Conservation (phyloP, 2,329 filamentous ascomycete species). For the Penicillium hesseltinei region DNA sequence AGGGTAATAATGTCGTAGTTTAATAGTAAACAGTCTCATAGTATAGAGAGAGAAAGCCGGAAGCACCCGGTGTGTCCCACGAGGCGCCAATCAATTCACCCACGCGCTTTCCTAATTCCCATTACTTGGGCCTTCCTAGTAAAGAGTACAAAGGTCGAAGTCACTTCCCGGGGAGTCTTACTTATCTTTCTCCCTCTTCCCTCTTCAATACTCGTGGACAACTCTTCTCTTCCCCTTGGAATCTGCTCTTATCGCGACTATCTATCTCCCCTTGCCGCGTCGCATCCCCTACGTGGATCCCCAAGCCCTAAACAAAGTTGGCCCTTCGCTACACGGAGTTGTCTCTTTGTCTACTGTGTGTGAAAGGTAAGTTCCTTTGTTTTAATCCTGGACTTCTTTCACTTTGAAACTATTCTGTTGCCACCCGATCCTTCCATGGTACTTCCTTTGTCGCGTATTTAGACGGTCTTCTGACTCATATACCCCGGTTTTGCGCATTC, state of each 20-base stretch:
- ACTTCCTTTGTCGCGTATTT: conserved; percentile 17
- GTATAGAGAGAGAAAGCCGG: conserved; percentile 10
- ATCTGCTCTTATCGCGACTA: conserved; percentile 13
- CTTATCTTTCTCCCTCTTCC: not conserved
- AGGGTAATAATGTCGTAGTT: conserved; percentile 2
- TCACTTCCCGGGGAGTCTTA: conserved; percentile 4
- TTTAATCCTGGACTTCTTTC: not conserved
- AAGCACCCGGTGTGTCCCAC: conserved; percentile 21
- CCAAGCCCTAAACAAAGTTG: conserved; percentile 14
- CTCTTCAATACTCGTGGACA: not conserved
- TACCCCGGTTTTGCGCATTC: conserved; percentile 9
- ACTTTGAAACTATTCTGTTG: conserved; percentile 1
- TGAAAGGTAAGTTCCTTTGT: conserved; percentile 21
- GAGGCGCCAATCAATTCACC: conserved; percentile 25
- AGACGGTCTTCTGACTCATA: conserved; percentile 27
- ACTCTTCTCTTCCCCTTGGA: not conserved
- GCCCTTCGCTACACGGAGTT: conserved; percentile 9
- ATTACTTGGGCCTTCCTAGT: conserved; percentile 15
- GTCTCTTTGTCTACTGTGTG: conserved; percentile 16
- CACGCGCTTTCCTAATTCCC: conserved; percentile 23
- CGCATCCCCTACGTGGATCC: conserved; percentile 19
- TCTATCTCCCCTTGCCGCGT: conserved; percentile 22
- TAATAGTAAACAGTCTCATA: not conserved
- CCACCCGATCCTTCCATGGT: conserved; percentile 19
- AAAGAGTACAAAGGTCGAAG: conserved; percentile 3